These are phyloP conservation scores for Nasturtium officinale DNA, from an alignment of 345 rosid species.

Conservation along the genomic window DNA sequence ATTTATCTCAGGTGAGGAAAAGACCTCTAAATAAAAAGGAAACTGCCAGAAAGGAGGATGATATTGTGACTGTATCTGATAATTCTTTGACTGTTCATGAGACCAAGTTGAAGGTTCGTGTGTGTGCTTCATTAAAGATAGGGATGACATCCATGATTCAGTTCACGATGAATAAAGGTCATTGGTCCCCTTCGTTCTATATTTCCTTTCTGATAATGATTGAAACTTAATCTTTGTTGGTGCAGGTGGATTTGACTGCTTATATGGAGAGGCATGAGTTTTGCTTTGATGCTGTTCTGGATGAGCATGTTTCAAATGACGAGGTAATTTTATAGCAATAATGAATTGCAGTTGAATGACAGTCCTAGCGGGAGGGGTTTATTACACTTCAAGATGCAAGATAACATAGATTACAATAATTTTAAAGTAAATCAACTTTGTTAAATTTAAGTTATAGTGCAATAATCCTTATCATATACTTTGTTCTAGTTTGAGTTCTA, in stretches of 20 bases:
- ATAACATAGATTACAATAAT: not conserved
- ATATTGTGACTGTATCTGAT: conserved; percentile 73
- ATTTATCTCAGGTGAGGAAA: conserved; percentile 73
- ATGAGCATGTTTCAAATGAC: conserved; percentile 78
- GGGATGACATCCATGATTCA: conserved; percentile 36
- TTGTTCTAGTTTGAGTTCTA: conserved; percentile 6
- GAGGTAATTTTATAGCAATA: conserved; percentile 58
- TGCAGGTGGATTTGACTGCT: conserved; percentile 99
- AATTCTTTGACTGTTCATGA: conserved; percentile 84
- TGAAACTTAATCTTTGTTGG: conserved; percentile 41
- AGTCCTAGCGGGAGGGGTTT: not conserved
- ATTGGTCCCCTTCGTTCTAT: conserved; percentile 24
- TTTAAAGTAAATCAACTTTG: conserved; percentile 1
- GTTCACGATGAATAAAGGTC: conserved; percentile 30
- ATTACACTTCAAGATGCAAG: not conserved
- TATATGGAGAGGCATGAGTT: conserved; percentile 97
- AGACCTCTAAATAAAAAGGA: conserved; percentile 96
- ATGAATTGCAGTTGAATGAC: not conserved
- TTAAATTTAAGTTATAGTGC: not conserved
- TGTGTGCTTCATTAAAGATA: conserved; percentile 25
- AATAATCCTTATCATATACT: not conserved
- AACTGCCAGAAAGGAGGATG: conserved; percentile 85
- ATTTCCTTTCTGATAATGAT: conserved; percentile 31
- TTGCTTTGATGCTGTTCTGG: conserved; percentile 97
- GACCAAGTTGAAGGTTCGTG: conserved; percentile 90